Conservation (phyloP, 805 yeast genomes). For the Alloascoidea hylecoeti region DNA sequence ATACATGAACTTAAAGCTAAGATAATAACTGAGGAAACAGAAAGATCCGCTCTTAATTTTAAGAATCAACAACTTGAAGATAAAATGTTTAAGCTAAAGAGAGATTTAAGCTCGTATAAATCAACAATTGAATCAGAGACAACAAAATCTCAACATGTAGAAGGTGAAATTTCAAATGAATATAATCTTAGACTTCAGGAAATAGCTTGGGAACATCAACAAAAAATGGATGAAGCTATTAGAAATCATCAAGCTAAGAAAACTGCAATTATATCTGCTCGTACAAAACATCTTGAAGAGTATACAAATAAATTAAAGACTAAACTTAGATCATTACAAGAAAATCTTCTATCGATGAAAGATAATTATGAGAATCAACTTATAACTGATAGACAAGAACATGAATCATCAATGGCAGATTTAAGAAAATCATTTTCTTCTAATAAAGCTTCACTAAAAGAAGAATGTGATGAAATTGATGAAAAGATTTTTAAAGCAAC, state of each 20-base stretch:
- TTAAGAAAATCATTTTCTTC: neutral
- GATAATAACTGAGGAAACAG: neutral
- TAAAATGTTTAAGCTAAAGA: neutral
- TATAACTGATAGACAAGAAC: neutral
- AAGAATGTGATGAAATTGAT: neutral
- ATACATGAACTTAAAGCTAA: neutral
- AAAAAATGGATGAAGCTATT: neutral
- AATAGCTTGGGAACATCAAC: neutral
- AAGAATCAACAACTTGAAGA: constrained; percentile 1
- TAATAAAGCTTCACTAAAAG: neutral
- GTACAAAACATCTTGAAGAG: neutral
- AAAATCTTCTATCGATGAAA: neutral
- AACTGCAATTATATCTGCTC: neutral
- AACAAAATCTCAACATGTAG: neutral
- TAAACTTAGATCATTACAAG: neutral
- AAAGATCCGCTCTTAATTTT: neutral
- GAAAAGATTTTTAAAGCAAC: neutral
- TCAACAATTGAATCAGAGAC: neutral
- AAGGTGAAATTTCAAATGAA: neutral
- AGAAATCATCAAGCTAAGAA: neutral
- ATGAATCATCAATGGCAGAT: neutral
- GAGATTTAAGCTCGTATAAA: neutral
- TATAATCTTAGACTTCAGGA: neutral
- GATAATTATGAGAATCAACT: neutral
- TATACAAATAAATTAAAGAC: neutral